These are phyloP conservation scores for Pinus albicaulis DNA, from an alignment of 75 land plant genomes.

Conservation along the genomic window DNA sequence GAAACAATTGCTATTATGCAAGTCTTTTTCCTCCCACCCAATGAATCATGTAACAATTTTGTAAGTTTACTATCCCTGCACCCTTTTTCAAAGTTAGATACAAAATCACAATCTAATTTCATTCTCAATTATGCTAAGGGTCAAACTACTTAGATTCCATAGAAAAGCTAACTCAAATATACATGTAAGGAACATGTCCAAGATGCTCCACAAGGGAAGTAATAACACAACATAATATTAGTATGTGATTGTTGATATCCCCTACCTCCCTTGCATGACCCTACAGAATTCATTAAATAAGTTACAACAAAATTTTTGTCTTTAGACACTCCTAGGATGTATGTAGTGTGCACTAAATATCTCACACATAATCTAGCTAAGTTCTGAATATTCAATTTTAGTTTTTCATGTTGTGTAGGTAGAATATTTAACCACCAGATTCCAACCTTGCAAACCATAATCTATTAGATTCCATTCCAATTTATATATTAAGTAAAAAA, in stretches of 20 bases:
- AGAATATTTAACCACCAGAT: not conserved
- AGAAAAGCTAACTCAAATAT: not conserved
- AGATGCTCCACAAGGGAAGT: slow-evolving; percentile 96
- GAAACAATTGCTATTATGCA: slow-evolving; percentile 98
- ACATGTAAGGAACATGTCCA: slow-evolving; percentile 98
- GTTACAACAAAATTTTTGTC: not conserved
- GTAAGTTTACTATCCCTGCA: slow-evolving; percentile 98
- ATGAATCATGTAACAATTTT: slow-evolving; percentile 83
- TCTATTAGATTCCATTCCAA: too few relatives aligned
- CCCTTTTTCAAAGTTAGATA: not conserved
- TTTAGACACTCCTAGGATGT: not conserved
- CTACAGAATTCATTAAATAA: slow-evolving; percentile 24
- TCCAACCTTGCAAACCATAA: not conserved
- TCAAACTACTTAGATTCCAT: not conserved
- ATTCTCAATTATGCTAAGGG: not conserved
- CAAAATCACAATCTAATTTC: not conserved
- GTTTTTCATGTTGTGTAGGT: not conserved
- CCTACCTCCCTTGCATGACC: slow-evolving; percentile 99
- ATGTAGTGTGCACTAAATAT: not conserved
- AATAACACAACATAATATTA: slow-evolving; percentile 90
- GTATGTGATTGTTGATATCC: slow-evolving; percentile 94
- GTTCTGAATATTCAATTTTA: not conserved
- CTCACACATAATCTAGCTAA: not conserved
- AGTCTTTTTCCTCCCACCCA: slow-evolving; percentile 96
- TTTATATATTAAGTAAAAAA: not conserved